phyloP scores from a whole-genome alignment of 116 monocot species.

The Papilionanthe hybrid region DNA sequence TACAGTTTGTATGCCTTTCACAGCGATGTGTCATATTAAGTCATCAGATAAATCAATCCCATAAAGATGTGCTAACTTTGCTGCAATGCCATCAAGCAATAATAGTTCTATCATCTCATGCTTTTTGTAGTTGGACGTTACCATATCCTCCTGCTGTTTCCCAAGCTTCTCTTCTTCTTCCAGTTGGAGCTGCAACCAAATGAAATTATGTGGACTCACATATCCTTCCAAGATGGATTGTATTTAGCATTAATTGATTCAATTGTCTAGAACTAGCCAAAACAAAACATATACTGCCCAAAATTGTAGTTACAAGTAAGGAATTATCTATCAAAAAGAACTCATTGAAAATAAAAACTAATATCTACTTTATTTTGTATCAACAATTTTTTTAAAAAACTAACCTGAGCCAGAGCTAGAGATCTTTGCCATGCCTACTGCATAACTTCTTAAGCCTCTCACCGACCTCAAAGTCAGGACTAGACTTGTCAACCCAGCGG shows the following conservation, averaged over 20 bases:
- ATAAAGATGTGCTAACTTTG: slow-evolving; percentile 44
- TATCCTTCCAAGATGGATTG: background rate
- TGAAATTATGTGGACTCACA: background rate
- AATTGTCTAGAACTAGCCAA: no score
- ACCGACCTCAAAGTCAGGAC: slow-evolving; percentile 41
- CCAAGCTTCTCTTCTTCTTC: slow-evolving; percentile 66
- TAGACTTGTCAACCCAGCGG: slow-evolving; percentile 39
- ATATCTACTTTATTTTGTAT: background rate
- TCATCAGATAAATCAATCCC: slow-evolving; percentile 27
- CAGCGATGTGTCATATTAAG: background rate
- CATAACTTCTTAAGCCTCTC: slow-evolving; percentile 44
- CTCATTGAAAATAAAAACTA: no score
- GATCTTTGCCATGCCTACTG: slow-evolving; percentile 42
- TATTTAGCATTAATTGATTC: background rate
- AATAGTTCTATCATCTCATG: slow-evolving; percentile 55
- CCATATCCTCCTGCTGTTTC: slow-evolving; percentile 51
- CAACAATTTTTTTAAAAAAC: background rate
- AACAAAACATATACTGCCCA: no score
- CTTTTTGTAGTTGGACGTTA: slow-evolving; percentile 60
- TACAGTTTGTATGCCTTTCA: no score
- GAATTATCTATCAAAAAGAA: no score
- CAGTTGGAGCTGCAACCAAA: slow-evolving; percentile 47
- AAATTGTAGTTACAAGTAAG: no score
- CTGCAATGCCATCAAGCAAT: slow-evolving; percentile 35
- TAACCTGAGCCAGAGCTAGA: slow-evolving; percentile 56